These are phyloP conservation scores for Erucastrum elatum DNA, from an alignment of 345 rosid genomes.

Conservation along the genomic window DNA sequence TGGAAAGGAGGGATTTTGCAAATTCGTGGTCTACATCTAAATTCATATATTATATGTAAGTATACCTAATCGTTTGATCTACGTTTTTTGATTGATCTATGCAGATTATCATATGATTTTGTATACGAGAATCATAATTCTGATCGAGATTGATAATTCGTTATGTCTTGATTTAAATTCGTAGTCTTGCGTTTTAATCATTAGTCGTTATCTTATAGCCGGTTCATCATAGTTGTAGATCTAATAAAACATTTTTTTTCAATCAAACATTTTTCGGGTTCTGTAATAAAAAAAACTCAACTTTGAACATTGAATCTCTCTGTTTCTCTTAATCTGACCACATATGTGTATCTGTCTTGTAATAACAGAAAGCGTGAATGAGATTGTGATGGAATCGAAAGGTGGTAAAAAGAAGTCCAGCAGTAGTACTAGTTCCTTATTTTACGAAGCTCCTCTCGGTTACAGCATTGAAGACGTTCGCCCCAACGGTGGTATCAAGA, in stretches of 20 bases:
- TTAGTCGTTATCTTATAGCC: background rate
- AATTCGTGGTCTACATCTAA: background rate
- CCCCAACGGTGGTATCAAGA: conserved; percentile 98
- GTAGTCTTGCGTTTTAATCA: background rate
- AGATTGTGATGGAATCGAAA: conserved; percentile 85
- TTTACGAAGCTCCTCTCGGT: conserved; percentile 97
- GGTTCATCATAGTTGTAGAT: background rate
- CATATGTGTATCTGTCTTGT: background rate
- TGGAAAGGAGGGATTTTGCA: background rate
- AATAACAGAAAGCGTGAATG: conserved; percentile 63
- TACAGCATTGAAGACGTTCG: conserved; percentile 99
- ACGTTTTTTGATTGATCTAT: background rate
- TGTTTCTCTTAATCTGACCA: background rate
- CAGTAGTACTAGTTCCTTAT: conserved; percentile 55
- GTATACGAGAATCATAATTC: too few species aligned
- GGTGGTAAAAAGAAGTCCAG: conserved; percentile 92
- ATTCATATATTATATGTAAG: background rate
- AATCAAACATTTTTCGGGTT: background rate
- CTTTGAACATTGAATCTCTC: background rate
- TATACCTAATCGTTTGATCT: background rate
- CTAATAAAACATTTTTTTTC: background rate
- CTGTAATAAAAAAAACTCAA: background rate
- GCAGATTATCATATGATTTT: background rate
- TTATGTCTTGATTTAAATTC: background rate
- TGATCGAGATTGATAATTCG: background rate